Evolutionary conservation across 441 rosid species (phyloP), one percentile per base, ranked within the genome.

Genomic region (Adansonia madagascariensis): DNA sequence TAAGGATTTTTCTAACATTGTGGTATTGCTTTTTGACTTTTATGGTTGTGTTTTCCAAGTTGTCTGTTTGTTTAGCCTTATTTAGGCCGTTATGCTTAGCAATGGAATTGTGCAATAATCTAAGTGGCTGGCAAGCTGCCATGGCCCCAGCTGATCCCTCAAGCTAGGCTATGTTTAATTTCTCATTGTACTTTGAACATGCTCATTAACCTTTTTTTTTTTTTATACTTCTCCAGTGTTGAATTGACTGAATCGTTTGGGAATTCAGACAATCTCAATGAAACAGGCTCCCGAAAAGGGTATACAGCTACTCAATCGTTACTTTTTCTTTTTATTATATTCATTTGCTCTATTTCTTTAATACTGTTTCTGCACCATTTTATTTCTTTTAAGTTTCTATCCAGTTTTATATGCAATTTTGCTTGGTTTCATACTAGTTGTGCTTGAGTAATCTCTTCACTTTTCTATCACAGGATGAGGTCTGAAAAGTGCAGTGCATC

Each of bases 221-320:
- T 52, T 35, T 53, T 31, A 41, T 3, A 9, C 20, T 9, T 53
- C 49, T 71, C 15, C 84, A 89, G 94, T 61, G 71, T 44, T 73
- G 84, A 85, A 69, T 75, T 89, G 46, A 86, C 86, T 75, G 89
- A 84, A 57, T 85, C 88, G 6, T 80, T 82, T 53, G 90, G 80
- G 71, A 84, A 87, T 59, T 84, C 88, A 17, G 89, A 86, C 62
- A 77, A 59, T 71, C 44, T 61, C 8, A 80, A 85, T 82, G 91
- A 85, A 56, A 74, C 75, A 77, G 81, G 85, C 74, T 81, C 86
- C 46, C 78, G 73, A 18, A 84, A 85, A 79, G 66, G 91, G 96
- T 91, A 83, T 8, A 1, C 8, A 4, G 31, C 27, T 60, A 8
- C 64, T 41, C n/a, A 31, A 18, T 10, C 55, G 1, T 68, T 44